Evolutionary conservation across 352 stramenopile species (phyloP), one percentile per base, ranked within the genome.

Genomic region (Phytopythium chamaehyphon): DNA sequence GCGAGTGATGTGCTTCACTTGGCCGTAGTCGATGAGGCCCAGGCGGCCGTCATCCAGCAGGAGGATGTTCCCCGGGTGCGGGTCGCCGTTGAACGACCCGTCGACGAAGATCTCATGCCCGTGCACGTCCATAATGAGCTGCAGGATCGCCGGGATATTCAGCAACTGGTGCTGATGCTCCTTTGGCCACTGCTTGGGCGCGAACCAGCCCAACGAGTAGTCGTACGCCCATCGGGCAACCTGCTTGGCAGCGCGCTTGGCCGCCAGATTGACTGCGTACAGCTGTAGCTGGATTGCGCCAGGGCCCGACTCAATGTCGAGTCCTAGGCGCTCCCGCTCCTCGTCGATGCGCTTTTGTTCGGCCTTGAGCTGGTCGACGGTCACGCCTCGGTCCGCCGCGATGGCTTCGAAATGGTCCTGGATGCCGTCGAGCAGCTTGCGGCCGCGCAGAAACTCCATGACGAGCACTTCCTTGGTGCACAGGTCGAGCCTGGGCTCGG

Each of bases 391-490:
- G 55, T 93, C 74, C 16, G 72, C 71, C 6, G 92, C 93, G 60
- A 98, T 93, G 15, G 74, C 67, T 42, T 93, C 69, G 56, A 97
- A 89, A 50, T 98, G 90, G 36, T 96, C 80, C 46, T 96, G 85
- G 52, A 98, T 90, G 23, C 64, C 93, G 54, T 91, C 76, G 36
- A 92, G 55, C 39, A 96, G 59, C 54, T 88, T 96, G 47, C 81
- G 73, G n/a, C 89, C 89, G 31, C 90, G 76, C 16, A 97, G 67
- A 51, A 96, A 92, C 69, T 98, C 90, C 95, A 98, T 98, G 36
- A 99, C 93, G 16, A 99, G 66, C 37, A 98, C 90, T 59, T 96
- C 73, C 57, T 96, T 97, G 1, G 89, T 98, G 55, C 87, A 98
- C 16, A 97, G 47, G 31, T 96, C 74, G n/a, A 93, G 59, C 26